Conservation (phyloP, 2,329 filamentous ascomycete genomes). For the Penicillium sp. region DNA sequence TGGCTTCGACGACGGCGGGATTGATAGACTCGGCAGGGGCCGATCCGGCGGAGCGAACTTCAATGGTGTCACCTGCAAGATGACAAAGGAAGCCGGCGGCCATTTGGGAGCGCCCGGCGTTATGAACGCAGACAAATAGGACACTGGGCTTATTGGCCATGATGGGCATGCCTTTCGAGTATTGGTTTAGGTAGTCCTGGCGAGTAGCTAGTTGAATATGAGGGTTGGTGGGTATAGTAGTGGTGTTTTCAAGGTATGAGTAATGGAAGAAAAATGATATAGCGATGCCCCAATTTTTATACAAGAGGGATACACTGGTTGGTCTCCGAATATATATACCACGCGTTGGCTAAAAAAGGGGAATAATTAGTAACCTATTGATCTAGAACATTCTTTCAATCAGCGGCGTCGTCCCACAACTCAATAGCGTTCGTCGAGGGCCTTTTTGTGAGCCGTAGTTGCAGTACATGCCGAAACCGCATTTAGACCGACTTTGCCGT, state of each 20-base stretch:
- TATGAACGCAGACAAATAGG: slow-evolving; percentile 30
- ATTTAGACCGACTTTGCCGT: slow-evolving; percentile 1
- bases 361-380: not conserved
- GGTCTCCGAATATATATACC: slow-evolving; percentile 5
- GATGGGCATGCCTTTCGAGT: slow-evolving; percentile 3
- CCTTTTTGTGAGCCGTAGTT: not conserved
- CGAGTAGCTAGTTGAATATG: slow-evolving; percentile 3
- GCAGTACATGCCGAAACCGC: not conserved
- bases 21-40: slow-evolving; percentile 26
- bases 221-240: not conserved
- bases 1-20: slow-evolving; percentile 23
- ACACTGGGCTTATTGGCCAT: slow-evolving; percentile 23
- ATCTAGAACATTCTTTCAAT: slow-evolving; percentile 7
- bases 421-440: not conserved
- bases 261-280: not conserved
- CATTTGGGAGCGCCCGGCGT: slow-evolving; percentile 30
- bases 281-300: not conserved
- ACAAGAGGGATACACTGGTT: not conserved
- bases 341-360: not conserved
- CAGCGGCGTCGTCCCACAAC: slow-evolving; percentile 1
- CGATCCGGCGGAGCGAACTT: slow-evolving; percentile 29
- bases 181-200: not conserved
- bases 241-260: not conserved
- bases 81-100: slow-evolving; percentile 23
- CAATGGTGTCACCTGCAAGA: slow-evolving; percentile 17